Evolutionary conservation across 1,284 basidiomycete species (phyloP), one percentile per base, ranked within the genome.

Genomic region (Coniferiporia sulphurascens): DNA sequence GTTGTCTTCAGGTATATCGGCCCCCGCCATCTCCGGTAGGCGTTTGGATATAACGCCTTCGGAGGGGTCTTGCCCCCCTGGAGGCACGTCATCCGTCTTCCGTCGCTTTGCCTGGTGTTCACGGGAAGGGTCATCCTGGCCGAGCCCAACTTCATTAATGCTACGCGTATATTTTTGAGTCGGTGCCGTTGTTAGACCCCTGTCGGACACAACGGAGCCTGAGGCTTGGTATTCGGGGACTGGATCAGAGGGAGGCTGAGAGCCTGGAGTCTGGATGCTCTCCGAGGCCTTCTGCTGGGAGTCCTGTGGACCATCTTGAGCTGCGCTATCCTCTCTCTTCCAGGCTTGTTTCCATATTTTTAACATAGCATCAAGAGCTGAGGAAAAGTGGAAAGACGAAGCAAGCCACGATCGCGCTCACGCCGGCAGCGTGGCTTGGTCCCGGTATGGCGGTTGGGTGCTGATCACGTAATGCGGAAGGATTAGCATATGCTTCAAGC

Each of bases 331-430:
- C 48, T 71, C 70, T 49, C 74, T 73, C 65, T 73, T 74, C 75
- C 80, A 82, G 54, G 77, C 76, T 53, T 80, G 71, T 67, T 78
- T 82, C 78, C 81, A 81, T 57, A 77, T 69, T 54, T 78, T 81
- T 63, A 84, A 70, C 83, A 85, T 85, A 34, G 52, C 43, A 48
- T 53, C 22, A 38, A 53, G 46, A 57, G 32, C 46, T 22, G 43
- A 53, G 36, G 48, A 41, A 38, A 54, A 50, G 32, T 36, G 13
- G 32, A 32, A 15, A 51, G 32, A 41, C 19, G 36, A 48, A 49
- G 36, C 41, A 22, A 51, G 51, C 38, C 12, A 56, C 41, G 15
- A 27, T 9, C 15, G 35, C 32, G 19, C 38, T 41, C 38, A 50
- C 10, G 17, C 44, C 10, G 8, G 55, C 27, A 32, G 55, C 19